Base-by-base conservation (phyloP, 768 basidiomycete genomes). In the Tylopilus sp. region DNA sequence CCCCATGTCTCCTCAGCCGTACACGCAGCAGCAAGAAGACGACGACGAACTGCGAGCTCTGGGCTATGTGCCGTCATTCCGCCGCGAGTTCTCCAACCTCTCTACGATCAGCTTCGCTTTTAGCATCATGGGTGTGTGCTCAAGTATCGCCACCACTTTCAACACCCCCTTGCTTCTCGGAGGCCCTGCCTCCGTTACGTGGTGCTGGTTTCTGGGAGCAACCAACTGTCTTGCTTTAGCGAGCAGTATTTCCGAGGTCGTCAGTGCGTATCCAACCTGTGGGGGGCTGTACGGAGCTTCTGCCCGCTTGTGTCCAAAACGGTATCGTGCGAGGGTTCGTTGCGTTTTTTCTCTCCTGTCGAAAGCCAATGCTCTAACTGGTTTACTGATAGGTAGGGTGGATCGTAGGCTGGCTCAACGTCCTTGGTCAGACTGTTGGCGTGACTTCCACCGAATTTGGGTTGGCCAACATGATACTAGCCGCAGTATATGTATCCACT, bases 271-370 rank as follows among this genome's bases (percentile, higher is more conserved):
- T 57, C 67, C 67, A 36, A 70, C 66, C 10, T 67, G 66, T 16
- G 66, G 65, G 7, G 67, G 59, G 10, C 45, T 67, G 4, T 89
- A 89, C 59, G 87, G 87, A n/a, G 88, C 88, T 4, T 89, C 87
- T 25, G 86, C 87, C n/a, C 82, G 83, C 62, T 72, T 89, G 10
- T 82, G 83, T 6, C 88, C 87, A 0, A 77, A 73, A 57, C 77
- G 68, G 51, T 77, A 87, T 62, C 81, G 87, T 47, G 82, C 87
- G 34, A 80, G 74, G 64, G 87, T 85, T 61, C 29, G 71, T 62
- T 24, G 17, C 6, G 30, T 57, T 28, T 43, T 8, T 19, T 17
- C 19, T 31, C 25, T 54, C 31, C n/a, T n/a, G 1, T 50, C 40
- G 8, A 38, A n/a, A 16, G 26, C 50, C 16, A n/a, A 29, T 38